phyloP scores from a whole-genome alignment of 1,139 yeast genomes.

The Pichia sp. region DNA sequence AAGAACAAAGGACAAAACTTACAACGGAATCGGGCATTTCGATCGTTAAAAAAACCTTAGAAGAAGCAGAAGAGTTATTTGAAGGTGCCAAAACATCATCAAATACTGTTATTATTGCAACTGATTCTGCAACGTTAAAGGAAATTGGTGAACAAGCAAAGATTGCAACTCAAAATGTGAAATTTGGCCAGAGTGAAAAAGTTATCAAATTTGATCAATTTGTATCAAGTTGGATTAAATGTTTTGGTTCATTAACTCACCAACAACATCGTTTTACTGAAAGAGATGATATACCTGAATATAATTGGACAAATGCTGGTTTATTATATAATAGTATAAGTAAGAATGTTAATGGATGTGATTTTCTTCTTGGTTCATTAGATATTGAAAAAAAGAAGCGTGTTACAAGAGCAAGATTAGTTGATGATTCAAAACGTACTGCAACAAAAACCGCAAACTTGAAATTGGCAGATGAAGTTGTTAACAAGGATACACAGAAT shows the following conservation, averaged over 20 bases:
- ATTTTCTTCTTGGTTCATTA: conserved; percentile 68
- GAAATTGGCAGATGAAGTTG: conserved; percentile 46
- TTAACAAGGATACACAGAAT: conserved; percentile 42
- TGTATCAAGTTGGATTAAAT: conserved; percentile 34
- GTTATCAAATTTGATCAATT: conserved; percentile 46
- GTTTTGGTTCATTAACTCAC: conserved; percentile 18
- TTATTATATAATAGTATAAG: conserved; percentile 44
- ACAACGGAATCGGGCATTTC: conserved; percentile 39
- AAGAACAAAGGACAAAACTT: conserved; percentile 33
- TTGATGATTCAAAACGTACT: conserved; percentile 38
- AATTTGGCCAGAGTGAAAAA: conserved; percentile 47
- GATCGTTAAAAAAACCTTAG: conserved; percentile 32
- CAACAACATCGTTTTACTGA: conserved; percentile 5
- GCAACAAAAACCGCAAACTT: conserved; percentile 47
- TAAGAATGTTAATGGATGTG: conserved; percentile 43
- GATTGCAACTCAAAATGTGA: conserved; percentile 52
- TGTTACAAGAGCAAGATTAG: conserved; percentile 31
- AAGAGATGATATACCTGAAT: conserved; percentile 20
- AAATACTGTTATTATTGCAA: conserved; percentile 34
- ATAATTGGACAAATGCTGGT: conserved; percentile 60
- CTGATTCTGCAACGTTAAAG: conserved; percentile 40
- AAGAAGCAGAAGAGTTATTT: conserved; percentile 34
- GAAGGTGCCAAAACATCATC: conserved; percentile 29
- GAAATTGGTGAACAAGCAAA: conserved; percentile 42
- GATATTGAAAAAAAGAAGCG: conserved; percentile 52